phyloP scores from a whole-genome alignment of 2,329 filamentous ascomycete genomes.

The Pleoardoris graminearum region DNA sequence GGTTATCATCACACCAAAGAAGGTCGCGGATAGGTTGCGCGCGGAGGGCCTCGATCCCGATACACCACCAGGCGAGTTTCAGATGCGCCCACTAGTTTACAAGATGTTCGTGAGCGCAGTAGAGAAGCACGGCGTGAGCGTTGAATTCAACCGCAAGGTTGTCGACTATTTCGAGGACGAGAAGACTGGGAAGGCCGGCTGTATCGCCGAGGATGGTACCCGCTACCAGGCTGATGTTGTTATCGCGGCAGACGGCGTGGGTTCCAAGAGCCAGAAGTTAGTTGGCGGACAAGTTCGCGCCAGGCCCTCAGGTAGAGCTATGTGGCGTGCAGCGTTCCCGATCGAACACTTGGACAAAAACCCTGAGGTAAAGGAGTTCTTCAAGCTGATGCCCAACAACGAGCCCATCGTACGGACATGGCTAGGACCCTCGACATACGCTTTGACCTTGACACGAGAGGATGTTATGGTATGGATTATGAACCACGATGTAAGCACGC shows the following conservation, averaged over 20 bases:
- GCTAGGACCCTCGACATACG: conserved; percentile 51
- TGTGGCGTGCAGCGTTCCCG: conserved; percentile 49
- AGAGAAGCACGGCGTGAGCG: conserved; percentile 49
- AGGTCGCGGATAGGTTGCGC: conserved; percentile 56
- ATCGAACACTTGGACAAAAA: conserved; percentile 51
- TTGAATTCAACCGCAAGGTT: conserved; percentile 49
- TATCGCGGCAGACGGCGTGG: conserved; percentile 49
- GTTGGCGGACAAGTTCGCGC: conserved; percentile 51
- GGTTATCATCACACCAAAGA: conserved; percentile 53
- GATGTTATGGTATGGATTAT: conserved; percentile 57
- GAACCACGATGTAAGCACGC: conserved; percentile 50
- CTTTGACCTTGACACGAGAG: conserved; percentile 50
- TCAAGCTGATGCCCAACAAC: conserved; percentile 48
- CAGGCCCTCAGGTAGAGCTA: conserved; percentile 43
- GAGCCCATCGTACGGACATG: conserved; percentile 53
- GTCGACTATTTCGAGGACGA: conserved; percentile 52
- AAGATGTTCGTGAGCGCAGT: conserved; percentile 59
- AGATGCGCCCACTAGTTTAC: conserved; percentile 61
- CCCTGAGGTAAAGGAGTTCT: conserved; percentile 52
- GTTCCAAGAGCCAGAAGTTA: conserved; percentile 51
- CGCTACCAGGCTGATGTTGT: conserved; percentile 49
- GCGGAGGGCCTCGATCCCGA: conserved; percentile 51
- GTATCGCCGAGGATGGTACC: conserved; percentile 45
- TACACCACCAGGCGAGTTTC: conserved; percentile 58
- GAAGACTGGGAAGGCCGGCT: conserved; percentile 41